Conservation (phyloP, 2,329 filamentous ascomycete genomes). For the Nakataea oryzae region DNA sequence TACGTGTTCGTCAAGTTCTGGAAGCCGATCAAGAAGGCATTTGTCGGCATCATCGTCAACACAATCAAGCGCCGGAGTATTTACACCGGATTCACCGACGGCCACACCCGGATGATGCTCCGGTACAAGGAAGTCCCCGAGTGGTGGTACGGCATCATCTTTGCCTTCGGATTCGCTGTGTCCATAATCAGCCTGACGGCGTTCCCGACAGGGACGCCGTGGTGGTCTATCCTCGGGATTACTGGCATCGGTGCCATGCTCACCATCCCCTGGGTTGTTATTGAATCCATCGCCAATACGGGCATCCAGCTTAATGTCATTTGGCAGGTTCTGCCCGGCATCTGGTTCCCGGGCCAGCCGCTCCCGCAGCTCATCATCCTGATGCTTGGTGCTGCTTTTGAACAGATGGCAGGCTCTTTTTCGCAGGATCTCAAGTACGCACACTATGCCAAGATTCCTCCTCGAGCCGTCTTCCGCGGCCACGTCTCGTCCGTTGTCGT, state of each 20-base stretch:
- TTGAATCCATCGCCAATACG: conserved; percentile 1
- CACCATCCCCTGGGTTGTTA: conserved; percentile 3
- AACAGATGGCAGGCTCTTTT: conserved; percentile 1
- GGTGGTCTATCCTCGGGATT: conserved; percentile 19
- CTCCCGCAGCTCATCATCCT: conserved; percentile 1
- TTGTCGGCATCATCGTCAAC: conserved; percentile 24
- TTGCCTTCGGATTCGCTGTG: conserved; percentile 16
- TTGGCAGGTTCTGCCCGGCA: conserved; percentile 2
- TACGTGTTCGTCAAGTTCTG: conserved; percentile 31
- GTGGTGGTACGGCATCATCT: conserved; percentile 34
- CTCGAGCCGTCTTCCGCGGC: conserved; percentile 26
- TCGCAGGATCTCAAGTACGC: conserved; percentile 29
- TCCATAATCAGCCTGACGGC: conserved; percentile 21
- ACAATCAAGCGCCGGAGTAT: conserved; percentile 24
- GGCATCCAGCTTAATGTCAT: conserved; percentile 1
- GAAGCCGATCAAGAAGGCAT: conserved; percentile 23
- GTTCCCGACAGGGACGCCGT: conserved; percentile 20
- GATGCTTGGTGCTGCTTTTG: conserved; percentile 1
- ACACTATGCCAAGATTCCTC: conserved; percentile 30
- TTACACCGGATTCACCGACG: conserved; percentile 29
- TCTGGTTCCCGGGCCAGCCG: conserved; percentile 1
- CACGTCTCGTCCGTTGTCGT: conserved; percentile 33
- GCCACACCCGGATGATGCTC: conserved; percentile 29
- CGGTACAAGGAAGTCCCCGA: conserved; percentile 34
- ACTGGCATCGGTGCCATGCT: conserved; percentile 16